A percentile compares a stretch with the other conserved stretches of the same genome.
phyloP scores from a whole-genome alignment of 2,329 filamentous ascomycete species.

The Aspergillus ochraceoroseus region DNA sequence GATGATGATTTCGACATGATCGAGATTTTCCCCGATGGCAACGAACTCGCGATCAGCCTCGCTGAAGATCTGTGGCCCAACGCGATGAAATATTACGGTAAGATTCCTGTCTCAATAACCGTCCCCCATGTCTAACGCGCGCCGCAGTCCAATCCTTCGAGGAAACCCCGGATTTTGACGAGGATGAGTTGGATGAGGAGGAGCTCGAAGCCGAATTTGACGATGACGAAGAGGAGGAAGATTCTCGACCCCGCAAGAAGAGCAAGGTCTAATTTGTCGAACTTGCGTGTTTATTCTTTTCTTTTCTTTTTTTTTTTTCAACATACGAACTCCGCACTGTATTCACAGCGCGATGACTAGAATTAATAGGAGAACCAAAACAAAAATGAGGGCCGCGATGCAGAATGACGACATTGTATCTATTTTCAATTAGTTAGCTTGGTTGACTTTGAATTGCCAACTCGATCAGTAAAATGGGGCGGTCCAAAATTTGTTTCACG shows the following conservation, averaged over 20 bases:
- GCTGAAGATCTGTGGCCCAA: constrained; percentile 85
- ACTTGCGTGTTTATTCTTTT: too few species aligned
- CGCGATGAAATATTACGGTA: constrained; percentile 88
- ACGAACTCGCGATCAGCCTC: constrained; percentile 73
- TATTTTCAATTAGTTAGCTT: constrained; percentile 37
- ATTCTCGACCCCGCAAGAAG: constrained; percentile 45
- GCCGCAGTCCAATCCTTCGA: constrained; percentile 66
- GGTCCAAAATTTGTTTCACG: too few species aligned
- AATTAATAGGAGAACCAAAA: constrained; percentile 79
- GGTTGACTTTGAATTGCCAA: not conserved
- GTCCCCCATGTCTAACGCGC: too few species aligned
- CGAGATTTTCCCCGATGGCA: constrained; percentile 84
- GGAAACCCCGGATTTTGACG: constrained; percentile 61
- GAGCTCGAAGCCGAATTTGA: too few species aligned
- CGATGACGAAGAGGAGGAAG: constrained; percentile 46
- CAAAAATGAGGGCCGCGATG: constrained; percentile 80
- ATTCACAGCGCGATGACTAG: constrained; percentile 58
- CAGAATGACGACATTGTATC: constrained; percentile 79
- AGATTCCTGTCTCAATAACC: constrained; percentile 39
- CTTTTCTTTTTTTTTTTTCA: constrained; percentile 4
- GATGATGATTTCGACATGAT: constrained; percentile 63
- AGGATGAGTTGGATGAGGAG: constrained; percentile 56
- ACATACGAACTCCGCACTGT: constrained; percentile 13
- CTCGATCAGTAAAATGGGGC: too few species aligned
- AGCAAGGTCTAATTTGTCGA: constrained; percentile 30